Conservation (phyloP, 345 rosid genomes). For the Raphanus sativus region DNA sequence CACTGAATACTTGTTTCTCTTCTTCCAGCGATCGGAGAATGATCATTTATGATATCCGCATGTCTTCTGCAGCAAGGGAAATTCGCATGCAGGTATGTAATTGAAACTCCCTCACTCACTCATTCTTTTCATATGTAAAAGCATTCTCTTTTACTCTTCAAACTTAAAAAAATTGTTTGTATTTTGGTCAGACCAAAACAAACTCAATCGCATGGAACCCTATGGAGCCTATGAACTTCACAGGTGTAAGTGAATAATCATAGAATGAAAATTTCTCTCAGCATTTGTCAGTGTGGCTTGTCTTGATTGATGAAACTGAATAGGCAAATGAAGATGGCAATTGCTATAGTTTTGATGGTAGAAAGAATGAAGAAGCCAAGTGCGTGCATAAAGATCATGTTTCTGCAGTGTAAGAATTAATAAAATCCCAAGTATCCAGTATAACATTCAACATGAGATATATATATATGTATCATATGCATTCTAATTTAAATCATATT, state of each 20-base stretch:
- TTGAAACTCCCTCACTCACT: not conserved
- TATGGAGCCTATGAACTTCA: slow-evolving; percentile 97
- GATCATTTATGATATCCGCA: slow-evolving; percentile 73
- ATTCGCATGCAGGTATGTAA: slow-evolving; percentile 75
- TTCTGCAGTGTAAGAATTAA: slow-evolving; percentile 89
- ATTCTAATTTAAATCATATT: not conserved
- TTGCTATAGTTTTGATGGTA: slow-evolving; percentile 87
- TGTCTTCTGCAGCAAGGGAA: slow-evolving; percentile 78
- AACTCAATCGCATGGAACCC: slow-evolving; percentile 97
- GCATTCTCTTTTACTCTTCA: not conserved
- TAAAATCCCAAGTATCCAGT: not conserved
- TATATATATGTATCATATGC: not conserved
- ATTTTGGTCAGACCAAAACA: slow-evolving; percentile 68
- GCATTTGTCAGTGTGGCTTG: not conserved
- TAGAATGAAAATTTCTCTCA: slow-evolving; percentile 12
- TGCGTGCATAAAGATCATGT: slow-evolving; percentile 97
- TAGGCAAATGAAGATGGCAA: slow-evolving; percentile 98
- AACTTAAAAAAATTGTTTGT: slow-evolving; percentile 11
- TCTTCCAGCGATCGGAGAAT: slow-evolving; percentile 78
- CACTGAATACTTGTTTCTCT: not conserved
- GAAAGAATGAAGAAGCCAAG: slow-evolving; percentile 85
- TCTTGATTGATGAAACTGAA: slow-evolving; percentile 27
- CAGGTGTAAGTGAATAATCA: slow-evolving; percentile 67
- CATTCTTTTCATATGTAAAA: slow-evolving; percentile 2
- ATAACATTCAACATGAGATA: not conserved